Conservation (phyloP, 352 stramenopile genomes). For the Phytophthora melonis region DNA sequence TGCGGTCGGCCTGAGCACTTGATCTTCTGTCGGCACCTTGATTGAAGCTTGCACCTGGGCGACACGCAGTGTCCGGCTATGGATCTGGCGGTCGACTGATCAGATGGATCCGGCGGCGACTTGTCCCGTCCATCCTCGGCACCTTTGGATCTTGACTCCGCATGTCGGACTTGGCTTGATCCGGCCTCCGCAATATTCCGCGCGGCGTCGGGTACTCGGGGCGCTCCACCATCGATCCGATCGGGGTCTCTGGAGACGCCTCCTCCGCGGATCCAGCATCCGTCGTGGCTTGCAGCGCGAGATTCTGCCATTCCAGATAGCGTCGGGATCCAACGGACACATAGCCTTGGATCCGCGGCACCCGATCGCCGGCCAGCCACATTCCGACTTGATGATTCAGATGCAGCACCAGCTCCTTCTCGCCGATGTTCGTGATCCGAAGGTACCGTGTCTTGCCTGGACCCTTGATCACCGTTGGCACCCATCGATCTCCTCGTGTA, state of each 20-base stretch:
- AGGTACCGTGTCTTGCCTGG: background rate
- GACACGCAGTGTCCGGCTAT: too few relatives aligned
- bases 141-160: too few relatives aligned
- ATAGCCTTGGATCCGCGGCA: conserved; percentile 6
- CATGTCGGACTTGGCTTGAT: too few relatives aligned
- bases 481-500: conserved; percentile 5
- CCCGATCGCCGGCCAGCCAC: conserved; percentile 14
- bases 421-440: conserved; percentile 8
- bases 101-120: too few relatives aligned
- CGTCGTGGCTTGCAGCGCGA: background rate
- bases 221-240: background rate
- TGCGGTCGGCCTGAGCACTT: too few relatives aligned
- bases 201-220: background rate
- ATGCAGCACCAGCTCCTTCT: background rate
- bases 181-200: background rate
- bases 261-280: background rate
- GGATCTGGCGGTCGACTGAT: background rate
- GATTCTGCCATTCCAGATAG: conserved; percentile 20
- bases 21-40: too few relatives aligned
- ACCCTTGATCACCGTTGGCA: background rate
- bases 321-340: background rate
- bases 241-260: background rate
- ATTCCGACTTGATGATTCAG: background rate
- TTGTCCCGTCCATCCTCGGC: too few relatives aligned
- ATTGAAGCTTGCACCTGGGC: too few relatives aligned